Evolutionary conservation across 1,284 basidiomycete genomes (phyloP).

Genomic region (Apiotrichum akiyoshidainum): DNA sequence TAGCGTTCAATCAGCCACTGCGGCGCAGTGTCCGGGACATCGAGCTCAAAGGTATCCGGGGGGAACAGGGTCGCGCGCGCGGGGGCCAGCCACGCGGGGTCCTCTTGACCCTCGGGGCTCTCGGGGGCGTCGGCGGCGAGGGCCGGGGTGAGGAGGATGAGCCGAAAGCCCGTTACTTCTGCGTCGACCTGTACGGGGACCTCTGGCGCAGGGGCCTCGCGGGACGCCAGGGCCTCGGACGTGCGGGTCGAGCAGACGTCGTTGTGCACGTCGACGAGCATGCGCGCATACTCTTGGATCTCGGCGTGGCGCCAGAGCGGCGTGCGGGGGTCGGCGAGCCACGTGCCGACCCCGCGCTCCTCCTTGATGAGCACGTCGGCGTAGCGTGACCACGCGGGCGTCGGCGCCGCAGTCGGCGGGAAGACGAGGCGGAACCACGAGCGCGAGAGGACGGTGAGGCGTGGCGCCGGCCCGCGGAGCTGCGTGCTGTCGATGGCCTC

Average conservation of each 20-base stretch:
- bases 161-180: neutral
- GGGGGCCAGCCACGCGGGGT: neutral
- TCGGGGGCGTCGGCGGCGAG: neutral
- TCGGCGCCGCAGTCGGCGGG: neutral
- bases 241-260: neutral
- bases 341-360: neutral
- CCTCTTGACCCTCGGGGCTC: neutral
- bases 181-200: neutral
- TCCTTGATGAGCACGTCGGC: neutral
- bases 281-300: neutral
- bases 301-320: neutral
- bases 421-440: constrained; percentile 2
- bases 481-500: neutral
- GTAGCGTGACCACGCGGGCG: neutral
- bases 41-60: constrained; percentile 1
- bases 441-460: neutral
- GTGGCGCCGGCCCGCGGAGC: neutral
- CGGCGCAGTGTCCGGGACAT: neutral
- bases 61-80: neutral
- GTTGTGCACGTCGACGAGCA: neutral
- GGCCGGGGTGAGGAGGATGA: neutral
- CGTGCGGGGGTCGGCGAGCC: neutral
- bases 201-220: neutral
- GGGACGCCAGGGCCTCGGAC: neutral
- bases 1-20: neutral